phyloP scores from a whole-genome alignment of 306 rosid genomes.

The Vigna angularis region DNA sequence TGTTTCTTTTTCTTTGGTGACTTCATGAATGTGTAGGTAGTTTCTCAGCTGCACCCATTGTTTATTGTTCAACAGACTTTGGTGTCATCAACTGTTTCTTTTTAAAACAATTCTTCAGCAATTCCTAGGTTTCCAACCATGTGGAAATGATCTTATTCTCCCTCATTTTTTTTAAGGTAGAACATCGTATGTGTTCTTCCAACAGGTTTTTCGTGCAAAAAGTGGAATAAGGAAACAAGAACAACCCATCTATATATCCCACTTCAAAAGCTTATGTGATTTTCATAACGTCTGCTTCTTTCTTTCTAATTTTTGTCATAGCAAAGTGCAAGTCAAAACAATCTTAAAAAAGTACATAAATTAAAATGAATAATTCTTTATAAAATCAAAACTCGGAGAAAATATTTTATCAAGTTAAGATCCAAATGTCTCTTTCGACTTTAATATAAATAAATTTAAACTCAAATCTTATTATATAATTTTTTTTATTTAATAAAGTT shows the following conservation, averaged over 20 bases:
- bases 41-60: conserved; percentile 26
- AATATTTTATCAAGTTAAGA: too few relatives aligned
- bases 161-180: background rate
- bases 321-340: conserved; percentile 24
- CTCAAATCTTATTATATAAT: too few relatives aligned
- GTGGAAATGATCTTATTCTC: conserved; percentile 40
- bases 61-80: conserved; percentile 25
- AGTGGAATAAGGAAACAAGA: conserved; percentile 35
- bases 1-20: conserved; percentile 14
- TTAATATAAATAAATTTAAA: too few relatives aligned
- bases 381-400: too few relatives aligned
- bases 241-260: conserved; percentile 8
- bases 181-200: conserved; percentile 28
- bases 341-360: too few relatives aligned
- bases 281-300: conserved; percentile 23
- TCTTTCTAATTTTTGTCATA: conserved; percentile 14
- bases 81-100: conserved; percentile 21
- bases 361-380: too few relatives aligned
- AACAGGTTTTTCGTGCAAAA: conserved; percentile 32
- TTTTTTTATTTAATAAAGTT: too few relatives aligned
- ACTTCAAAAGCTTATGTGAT: conserved; percentile 37
- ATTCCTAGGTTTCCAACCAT: conserved; percentile 38
- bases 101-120: conserved; percentile 30
- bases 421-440: too few relatives aligned
- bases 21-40: conserved; percentile 37